Base-by-base conservation (phyloP, 2,329 filamentous ascomycete genomes). In the Dothiorella sarmentorum region DNA sequence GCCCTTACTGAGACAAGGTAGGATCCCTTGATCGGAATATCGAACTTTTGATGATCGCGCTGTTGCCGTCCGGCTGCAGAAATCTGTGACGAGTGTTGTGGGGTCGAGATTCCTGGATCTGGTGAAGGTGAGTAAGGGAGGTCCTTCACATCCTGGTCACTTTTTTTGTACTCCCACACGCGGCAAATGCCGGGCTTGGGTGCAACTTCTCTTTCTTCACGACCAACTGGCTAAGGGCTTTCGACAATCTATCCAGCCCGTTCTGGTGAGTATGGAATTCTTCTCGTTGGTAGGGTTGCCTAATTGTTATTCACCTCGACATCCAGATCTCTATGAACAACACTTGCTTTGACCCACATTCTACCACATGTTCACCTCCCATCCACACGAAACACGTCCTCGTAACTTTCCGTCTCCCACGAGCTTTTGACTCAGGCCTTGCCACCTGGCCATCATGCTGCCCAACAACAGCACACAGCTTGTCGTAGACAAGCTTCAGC, bases 111-210 rank as follows among this genome's bases (percentile, higher is more conserved):
- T 53, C 49, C 49, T 53, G 49, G 49, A 40, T 31, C 17, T 40
- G 49, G 27, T 53, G n/a, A 38, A 53, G 49, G 35, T 53, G 49
- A 40, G 49, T 53, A 53, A 53, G 49, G 49, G 49, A 26, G 49
- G 49, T 27, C 35, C 35, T n/a, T 7, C 35, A 29, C 15, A 53
- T 11, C 49, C 49, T 53, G 24, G 33, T 53, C 49, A 24, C 49
- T 18, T 3, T 11, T 2, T 27, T 51, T 53, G 49, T 53, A 53
- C 24, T 40, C 22, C 49, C 35, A 53, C 33, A 29, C 22, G 49
- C 49, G 49, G 49, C 49, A 53, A 7, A 4, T 53, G 35, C 49
- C 49, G 49, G 37, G 18, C 29, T 5, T 53, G 17, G 9, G 49
- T 53, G 49, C n/a, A 24, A 53, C 49, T 20, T 40, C 33, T 31